Conservation (phyloP, 352 stramenopile genomes). For the Pythium aquatile region DNA sequence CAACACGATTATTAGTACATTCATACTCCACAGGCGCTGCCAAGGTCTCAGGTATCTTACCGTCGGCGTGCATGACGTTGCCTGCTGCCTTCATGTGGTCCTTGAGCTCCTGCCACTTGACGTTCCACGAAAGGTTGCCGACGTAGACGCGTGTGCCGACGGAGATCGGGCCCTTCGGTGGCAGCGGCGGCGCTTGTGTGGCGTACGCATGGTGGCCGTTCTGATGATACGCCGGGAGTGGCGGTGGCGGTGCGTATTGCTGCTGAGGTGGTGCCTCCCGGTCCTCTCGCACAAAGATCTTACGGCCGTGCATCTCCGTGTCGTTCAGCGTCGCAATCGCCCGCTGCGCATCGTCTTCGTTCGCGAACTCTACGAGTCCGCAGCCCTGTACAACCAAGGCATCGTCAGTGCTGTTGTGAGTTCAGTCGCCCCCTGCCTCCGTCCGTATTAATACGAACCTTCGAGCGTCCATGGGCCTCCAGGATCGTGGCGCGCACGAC, state of each 20-base stretch:
- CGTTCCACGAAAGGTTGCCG: slow-evolving; percentile 90
- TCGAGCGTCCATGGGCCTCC: slow-evolving; percentile 69
- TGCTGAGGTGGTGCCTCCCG: slow-evolving; percentile 53
- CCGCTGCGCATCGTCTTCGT: slow-evolving; percentile 68
- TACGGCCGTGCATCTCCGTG: slow-evolving; percentile 88
- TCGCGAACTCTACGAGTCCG: slow-evolving; percentile 93
- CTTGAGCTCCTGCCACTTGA: slow-evolving; percentile 95
- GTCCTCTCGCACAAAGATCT: slow-evolving; percentile 95
- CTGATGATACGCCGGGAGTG: background rate
- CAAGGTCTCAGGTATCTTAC: slow-evolving; percentile 25
- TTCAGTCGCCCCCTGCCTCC: background rate
- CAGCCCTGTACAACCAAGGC: slow-evolving; percentile 65
- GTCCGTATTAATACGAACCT: slow-evolving; percentile 37
- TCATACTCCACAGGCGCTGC: background rate
- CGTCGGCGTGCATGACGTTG: slow-evolving; percentile 78
- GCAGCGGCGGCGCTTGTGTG: background rate
- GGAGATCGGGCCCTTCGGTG: background rate
- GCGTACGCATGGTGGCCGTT: background rate
- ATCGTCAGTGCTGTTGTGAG: background rate
- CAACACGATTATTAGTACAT: slow-evolving; percentile 2
- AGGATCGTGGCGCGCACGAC: slow-evolving; percentile 69
- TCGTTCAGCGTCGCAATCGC: slow-evolving; percentile 90
- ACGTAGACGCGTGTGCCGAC: slow-evolving; percentile 78
- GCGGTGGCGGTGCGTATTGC: background rate
- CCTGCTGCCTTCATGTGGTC: slow-evolving; percentile 92